Evolutionary conservation across 2,329 filamentous ascomycete genomes (phyloP), one percentile per base, ranked within the genome.

Genomic region (Hypoxylon sp.): DNA sequence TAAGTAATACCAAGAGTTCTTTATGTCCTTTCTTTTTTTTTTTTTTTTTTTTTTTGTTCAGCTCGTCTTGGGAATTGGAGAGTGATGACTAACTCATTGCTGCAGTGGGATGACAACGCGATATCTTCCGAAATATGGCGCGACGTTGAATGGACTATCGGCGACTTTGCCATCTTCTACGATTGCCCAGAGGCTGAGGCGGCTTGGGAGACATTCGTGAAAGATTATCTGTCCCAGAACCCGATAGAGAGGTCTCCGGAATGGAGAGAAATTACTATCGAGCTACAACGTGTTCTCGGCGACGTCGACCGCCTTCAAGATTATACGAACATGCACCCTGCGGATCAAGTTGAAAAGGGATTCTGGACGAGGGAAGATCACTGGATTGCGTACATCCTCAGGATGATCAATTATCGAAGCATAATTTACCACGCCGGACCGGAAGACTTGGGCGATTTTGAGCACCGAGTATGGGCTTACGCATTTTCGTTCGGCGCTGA

Each of bases 121-220:
- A 61, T 12, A 3, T 6, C 3, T 28, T 26, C n/a, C 14, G 4
- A 8, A 11, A 49, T 0, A n/a, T 53, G 42, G 46, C 51, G 46
- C 30, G 28, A 56, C 1, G 42, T 58, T 1, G 5, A 4, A 4
- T 68, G 65, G 65, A 50, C 57, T 5, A 1, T 65, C 4, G 9
- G 44, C 2, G 65, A 68, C 44, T 65, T 68, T 57, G 54, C 33
- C 0, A 38, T 16, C 12, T 68, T 68, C 16, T 68, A 50, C 20
- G 48, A 65, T 44, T 65, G 54, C 12, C 49, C 54, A 4, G 57
- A 53, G 20, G 45, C 14, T 22, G 26, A 26, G 6, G 0, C 6
- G 1, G 58, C 61, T 4, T 45, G 8, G 22, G 1, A 1, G 0
- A 14, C 5, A 2, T 68, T 53, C 42, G 2, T 38, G 7, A 22